These are phyloP conservation scores for Chaetomiaceae sp. DNA, from an alignment of 2,329 filamentous ascomycete genomes.

Conservation along the genomic window DNA sequence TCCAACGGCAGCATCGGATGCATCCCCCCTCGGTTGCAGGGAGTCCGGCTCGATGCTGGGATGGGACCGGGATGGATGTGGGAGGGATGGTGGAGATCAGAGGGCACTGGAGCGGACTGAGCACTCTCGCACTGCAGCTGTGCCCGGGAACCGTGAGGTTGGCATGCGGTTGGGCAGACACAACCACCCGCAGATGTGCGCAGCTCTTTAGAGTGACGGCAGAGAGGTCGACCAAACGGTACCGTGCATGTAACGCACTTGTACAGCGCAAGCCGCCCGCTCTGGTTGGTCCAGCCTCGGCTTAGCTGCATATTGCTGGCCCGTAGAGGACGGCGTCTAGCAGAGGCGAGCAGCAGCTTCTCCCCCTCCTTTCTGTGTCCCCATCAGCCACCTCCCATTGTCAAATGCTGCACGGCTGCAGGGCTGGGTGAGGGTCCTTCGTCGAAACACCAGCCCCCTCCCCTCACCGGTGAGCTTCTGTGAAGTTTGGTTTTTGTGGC, in stretches of 20 bases:
- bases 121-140: not conserved
- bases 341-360: slow-evolving; percentile 9
- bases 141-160: slow-evolving; percentile 14
- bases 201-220: no score
- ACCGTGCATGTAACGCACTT: not conserved
- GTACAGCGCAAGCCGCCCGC: not conserved
- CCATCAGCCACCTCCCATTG: not conserved
- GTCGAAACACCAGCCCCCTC: not conserved
- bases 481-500: not conserved
- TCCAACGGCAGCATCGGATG: slow-evolving; percentile 19
- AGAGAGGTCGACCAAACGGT: not conserved
- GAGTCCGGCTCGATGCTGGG: slow-evolving; percentile 6
- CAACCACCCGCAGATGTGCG: no score
- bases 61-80: slow-evolving; percentile 1
- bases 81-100: slow-evolving; percentile 2
- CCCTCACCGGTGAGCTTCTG: not conserved
- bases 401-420: no score
- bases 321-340: slow-evolving; percentile 6
- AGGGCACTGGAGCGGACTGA: slow-evolving; percentile 7
- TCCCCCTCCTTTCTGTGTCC: slow-evolving; percentile 1
- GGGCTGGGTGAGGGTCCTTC: not conserved
- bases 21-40: slow-evolving; percentile 14
- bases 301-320: slow-evolving; percentile 13
- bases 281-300: slow-evolving; percentile 8
- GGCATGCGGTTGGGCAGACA: slow-evolving; percentile 9